A percentile compares a stretch with the other conserved stretches of the same genome.
These are phyloP conservation scores for Yamadazyma blattariae DNA, from an alignment of 1,139 yeast species.

Conservation along the genomic window DNA sequence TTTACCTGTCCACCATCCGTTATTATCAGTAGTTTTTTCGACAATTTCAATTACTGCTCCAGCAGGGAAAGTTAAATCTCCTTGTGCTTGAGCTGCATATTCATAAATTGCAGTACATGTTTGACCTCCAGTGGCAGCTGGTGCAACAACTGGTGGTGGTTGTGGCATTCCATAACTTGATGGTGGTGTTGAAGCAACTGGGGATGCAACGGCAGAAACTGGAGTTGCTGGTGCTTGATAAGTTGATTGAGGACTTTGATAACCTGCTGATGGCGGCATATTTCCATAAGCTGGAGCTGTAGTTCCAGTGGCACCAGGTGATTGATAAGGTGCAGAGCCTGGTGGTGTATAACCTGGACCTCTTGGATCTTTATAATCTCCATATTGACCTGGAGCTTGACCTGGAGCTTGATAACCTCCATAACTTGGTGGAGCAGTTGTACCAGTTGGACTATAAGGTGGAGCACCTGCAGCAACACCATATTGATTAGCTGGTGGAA, in stretches of 20 bases:
- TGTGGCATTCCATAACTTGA: neutral
- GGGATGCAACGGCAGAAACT: slow-evolving; percentile 2
- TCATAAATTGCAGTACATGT: slow-evolving; percentile 77
- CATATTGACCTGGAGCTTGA: slow-evolving; percentile 4
- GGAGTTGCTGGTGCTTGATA: slow-evolving; percentile 15
- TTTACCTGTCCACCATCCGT: slow-evolving; percentile 99
- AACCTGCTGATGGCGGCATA: slow-evolving; percentile 15
- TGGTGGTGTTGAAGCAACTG: neutral
- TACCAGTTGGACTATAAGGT: slow-evolving; percentile 12
- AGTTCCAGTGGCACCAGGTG: neutral
- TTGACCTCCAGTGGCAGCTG: slow-evolving; percentile 34
- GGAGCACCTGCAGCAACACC: slow-evolving; percentile 14
- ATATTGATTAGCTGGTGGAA: slow-evolving; percentile 9
- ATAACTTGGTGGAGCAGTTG: slow-evolving; percentile 8
- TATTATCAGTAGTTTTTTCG: slow-evolving; percentile 76
- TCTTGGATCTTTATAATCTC: slow-evolving; percentile 16
- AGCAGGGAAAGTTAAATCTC: slow-evolving; percentile 83
- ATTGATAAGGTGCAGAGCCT: slow-evolving; percentile 3
- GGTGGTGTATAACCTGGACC: slow-evolving; percentile 16
- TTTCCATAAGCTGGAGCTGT: slow-evolving; percentile 14
- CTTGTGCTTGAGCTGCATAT: slow-evolving; percentile 81
- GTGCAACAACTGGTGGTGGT: slow-evolving; percentile 35
- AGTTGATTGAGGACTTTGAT: slow-evolving; percentile 10
- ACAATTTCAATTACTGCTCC: slow-evolving; percentile 84
- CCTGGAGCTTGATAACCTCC: slow-evolving; percentile 1